Evolutionary conservation across 352 stramenopile species (phyloP), one percentile per base, ranked within the genome.

Genomic region (Phytopythium chamaehyphon): DNA sequence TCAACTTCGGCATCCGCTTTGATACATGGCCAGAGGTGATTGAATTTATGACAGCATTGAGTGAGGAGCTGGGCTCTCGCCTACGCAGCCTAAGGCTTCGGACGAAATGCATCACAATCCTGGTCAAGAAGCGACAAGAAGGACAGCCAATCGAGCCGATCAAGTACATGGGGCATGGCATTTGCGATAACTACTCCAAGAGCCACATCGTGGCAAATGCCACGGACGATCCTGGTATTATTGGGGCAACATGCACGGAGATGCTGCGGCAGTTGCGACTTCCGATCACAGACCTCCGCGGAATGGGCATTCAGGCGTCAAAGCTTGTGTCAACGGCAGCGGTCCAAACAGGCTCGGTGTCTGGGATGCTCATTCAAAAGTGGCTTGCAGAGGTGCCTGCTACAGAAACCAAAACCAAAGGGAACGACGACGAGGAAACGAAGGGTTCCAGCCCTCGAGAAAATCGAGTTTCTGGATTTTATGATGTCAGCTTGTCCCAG

Each of bases 1-100:
- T 97, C 9, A 97, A 96, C 62, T 97, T 95, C 57, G 90, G 90
- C 1, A 93, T 97, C 47, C 82, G 90, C 0, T 96, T 97, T 36
- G 70, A 91, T n/a, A 76, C 64, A 22, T 83, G 75, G 62, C 54
- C 81, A 28, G 73, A 90, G 23, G 71, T 84, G n/a, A 86, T 81
- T 1, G 65, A 76, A 15, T 97, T 97, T 44, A 60, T 97, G 31
- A 69, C 71, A 47, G 77, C 84, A 16, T 51, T 97, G 12, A 76
- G 77, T 0, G 76, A 87, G 16, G 90, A 97, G 49, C 48, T 96
- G 15, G 71, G 66, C 5, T 60, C 57, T 1, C 76, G 88, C 6
- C 66, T 97, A 40, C 65, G 65, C 15, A 81, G 57, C 39, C 50
- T 91, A 9, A 82, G 77, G 21, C 65, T 95, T 9, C 52, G 58